Conservation (phyloP, 805 yeast genomes). For the Saccharomycopsis lassenensis region DNA sequence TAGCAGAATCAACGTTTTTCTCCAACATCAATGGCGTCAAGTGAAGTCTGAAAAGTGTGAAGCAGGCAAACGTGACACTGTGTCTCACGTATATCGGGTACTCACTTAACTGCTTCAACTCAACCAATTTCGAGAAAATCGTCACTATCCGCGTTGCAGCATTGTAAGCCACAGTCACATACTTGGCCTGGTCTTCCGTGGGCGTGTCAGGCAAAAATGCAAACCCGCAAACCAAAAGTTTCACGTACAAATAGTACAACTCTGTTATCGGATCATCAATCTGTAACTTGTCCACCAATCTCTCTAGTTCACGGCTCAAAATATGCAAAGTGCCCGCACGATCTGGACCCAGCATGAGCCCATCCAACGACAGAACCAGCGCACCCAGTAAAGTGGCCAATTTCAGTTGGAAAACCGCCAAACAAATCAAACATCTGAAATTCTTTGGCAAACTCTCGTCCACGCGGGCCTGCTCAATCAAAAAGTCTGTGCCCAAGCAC, state of each 20-base stretch:
- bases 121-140: conserved; percentile 58
- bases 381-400: conserved; percentile 80
- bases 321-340: conserved; percentile 74
- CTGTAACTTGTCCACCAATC: conserved; percentile 53
- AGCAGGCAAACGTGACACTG: conserved; percentile 70
- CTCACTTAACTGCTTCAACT: conserved; percentile 62
- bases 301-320: conserved; percentile 66
- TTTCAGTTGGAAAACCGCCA: conserved; percentile 77
- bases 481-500: conserved; percentile 69
- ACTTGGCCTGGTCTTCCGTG: conserved; percentile 73
- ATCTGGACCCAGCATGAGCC: conserved; percentile 71
- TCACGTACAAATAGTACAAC: conserved; percentile 66
- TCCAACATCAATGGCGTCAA: conserved; percentile 59
- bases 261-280: conserved; percentile 62
- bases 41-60: conserved; percentile 71
- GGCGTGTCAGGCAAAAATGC: conserved; percentile 89
- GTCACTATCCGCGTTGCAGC: conserved; percentile 71
- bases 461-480: conserved; percentile 66
- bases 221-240: conserved; percentile 74
- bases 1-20: conserved; percentile 70
- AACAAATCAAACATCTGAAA: conserved; percentile 59
- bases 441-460: conserved; percentile 55
- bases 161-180: conserved; percentile 70
- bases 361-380: conserved; percentile 77
- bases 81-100: conserved; percentile 81